Conservation (phyloP, 768 basidiomycete genomes). For the Lactarius psammicola region DNA sequence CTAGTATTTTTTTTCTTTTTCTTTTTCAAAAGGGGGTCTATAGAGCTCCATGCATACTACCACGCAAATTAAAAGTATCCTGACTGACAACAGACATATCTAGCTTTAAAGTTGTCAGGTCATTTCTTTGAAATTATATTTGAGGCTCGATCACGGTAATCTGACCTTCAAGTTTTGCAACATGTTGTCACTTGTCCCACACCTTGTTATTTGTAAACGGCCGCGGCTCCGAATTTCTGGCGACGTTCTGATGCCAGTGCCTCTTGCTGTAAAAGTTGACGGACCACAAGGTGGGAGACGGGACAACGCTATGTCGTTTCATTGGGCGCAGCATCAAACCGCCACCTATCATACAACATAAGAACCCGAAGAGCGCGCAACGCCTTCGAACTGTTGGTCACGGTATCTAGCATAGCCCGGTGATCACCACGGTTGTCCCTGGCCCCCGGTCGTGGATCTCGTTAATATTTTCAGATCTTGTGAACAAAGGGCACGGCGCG, state of each 20-base stretch:
- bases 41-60: too few relatives aligned
- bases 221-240: neutral
- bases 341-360: neutral
- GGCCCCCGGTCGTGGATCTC: neutral
- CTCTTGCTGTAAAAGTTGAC: neutral
- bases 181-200: too few relatives aligned
- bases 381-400: neutral
- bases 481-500: neutral
- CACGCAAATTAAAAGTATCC: neutral
- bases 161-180: too few relatives aligned
- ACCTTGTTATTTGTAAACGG: neutral
- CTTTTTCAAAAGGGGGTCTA: too few relatives aligned
- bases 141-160: too few relatives aligned
- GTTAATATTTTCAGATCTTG: neutral
- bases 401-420: neutral
- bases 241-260: neutral
- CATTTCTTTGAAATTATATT: too few relatives aligned
- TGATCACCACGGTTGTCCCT: neutral
- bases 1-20: too few relatives aligned
- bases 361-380: neutral
- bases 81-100: too few relatives aligned
- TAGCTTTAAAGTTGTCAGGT: too few relatives aligned
- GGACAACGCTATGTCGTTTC: neutral
- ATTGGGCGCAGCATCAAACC: neutral
- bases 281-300: too few relatives aligned